These are phyloP conservation scores for Pichia occidentalis DNA, from an alignment of 805 yeast species.

Conservation along the genomic window DNA sequence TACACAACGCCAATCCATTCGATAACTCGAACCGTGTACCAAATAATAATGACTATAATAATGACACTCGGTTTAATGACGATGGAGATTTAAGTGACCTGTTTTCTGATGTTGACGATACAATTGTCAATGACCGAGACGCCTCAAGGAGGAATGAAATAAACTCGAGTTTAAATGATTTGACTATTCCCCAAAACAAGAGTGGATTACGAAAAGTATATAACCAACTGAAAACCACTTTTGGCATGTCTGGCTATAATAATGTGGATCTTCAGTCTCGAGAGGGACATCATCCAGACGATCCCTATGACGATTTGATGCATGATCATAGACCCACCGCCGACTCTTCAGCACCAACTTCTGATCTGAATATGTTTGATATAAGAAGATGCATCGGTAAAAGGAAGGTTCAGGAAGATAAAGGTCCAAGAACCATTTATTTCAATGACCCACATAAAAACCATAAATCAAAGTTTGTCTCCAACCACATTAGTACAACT, in stretches of 20 bases:
- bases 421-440: constrained; percentile 57
- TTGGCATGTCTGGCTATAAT: constrained; percentile 24
- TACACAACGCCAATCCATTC: constrained; percentile 6
- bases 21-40: constrained; percentile 1
- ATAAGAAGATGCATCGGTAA: constrained; percentile 23
- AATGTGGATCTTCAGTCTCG: constrained; percentile 16
- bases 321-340: constrained; percentile 24
- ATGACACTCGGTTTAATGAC: neutral
- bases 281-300: constrained; percentile 7
- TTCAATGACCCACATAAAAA: constrained; percentile 60
- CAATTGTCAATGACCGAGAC: constrained; percentile 11
- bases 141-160: neutral
- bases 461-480: constrained; percentile 50
- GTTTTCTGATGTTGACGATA: constrained; percentile 14
- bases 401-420: constrained; percentile 17
- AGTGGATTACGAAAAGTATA: constrained; percentile 27
- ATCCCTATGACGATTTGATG: constrained; percentile 20
- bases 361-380: constrained; percentile 24
- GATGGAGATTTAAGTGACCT: constrained; percentile 6
- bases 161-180: constrained; percentile 7
- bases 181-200: constrained; percentile 11
- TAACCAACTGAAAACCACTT: constrained; percentile 23
- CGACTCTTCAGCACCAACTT: constrained; percentile 19
- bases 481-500: constrained; percentile 89
- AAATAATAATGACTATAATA: neutral